Evolutionary conservation across 371 early-diverging fungal genomes (phyloP), one percentile per base, ranked within the genome.

Genomic region (Actinomucor elegans): DNA sequence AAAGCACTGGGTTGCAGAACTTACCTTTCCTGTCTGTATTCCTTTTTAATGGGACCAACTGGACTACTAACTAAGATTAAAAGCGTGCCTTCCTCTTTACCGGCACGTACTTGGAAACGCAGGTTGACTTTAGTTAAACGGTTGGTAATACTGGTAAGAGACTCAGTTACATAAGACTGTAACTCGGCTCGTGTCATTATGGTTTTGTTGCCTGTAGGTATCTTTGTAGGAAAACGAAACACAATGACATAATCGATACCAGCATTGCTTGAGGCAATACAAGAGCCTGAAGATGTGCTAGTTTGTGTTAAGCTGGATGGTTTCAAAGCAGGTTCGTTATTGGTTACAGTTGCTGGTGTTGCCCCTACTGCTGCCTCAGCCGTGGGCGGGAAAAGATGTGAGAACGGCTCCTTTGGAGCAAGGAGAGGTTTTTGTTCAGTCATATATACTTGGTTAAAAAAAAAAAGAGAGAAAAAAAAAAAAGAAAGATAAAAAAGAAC

Each of bases 191-290:
- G 54, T 2, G 67, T 31, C 14, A 26, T 34, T 5, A 32, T 11
- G 10, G 33, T 11, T 17, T 44, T 58, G 3, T 58, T 48, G 5
- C 15, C 50, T 10, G 57, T 36, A 0, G 53, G n/a, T n/a, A 47
- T 45, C 1, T 28, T 26, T 1, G 45, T 52, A 24, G 75, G 69
- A 26, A 66, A 75, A 8, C 54, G 61, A 46, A 76, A 76, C 4
- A 74, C 63, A 44, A 77, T 68, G 17, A 80, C 81, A 57, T 71
- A 77, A 29, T 80, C 81, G 37, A 77, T 63, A n/a, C 61, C 71
- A 1, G 57, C 69, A 48, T 69, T 59, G 26, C 40, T 20, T 11
- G 29, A 18, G 6, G 38, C 12, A 14, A 31, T 9, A 4, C 40
- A 37, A 20, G 50, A 15, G 4, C 26, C 15, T 3, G 18, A 29